A percentile compares a stretch with the other conserved stretches of the same genome.
Conservation (phyloP, 805 yeast species). For the Candida piceae region DNA sequence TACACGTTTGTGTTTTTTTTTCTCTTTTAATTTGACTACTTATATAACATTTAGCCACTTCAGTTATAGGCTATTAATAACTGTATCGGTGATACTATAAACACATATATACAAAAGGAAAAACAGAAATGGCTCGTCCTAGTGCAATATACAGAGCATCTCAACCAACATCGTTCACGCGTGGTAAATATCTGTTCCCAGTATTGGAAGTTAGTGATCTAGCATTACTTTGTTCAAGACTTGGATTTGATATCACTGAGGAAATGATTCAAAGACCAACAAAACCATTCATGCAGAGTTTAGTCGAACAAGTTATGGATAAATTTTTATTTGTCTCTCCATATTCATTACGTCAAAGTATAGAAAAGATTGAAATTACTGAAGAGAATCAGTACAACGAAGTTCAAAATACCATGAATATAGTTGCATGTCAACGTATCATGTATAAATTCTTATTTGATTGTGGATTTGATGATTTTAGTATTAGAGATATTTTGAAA, state of each 20-base stretch:
- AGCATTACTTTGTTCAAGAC: conserved; percentile 21
- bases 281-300: conserved; percentile 26
- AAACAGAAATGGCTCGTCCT: conserved; percentile 35
- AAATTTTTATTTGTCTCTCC: conserved; percentile 31
- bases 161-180: conserved; percentile 20
- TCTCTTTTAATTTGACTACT: too few species aligned
- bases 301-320: conserved; percentile 32
- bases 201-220: conserved; percentile 27
- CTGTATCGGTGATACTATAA: too few species aligned
- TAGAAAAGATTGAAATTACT: conserved; percentile 19
- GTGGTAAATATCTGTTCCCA: conserved; percentile 30
- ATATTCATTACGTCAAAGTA: conserved; percentile 21
- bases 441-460: conserved; percentile 58
- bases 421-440: conserved; percentile 54
- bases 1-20: too few species aligned
- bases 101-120: too few species aligned
- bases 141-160: conserved; percentile 31
- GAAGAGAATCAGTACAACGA: conserved; percentile 16
- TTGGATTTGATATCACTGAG: conserved; percentile 27
- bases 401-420: conserved; percentile 37
- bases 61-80: too few species aligned
- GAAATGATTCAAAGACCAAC: conserved; percentile 28
- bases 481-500: conserved; percentile 63
- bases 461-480: conserved; percentile 76
- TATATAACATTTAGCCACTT: too few species aligned